phyloP scores from a whole-genome alignment of 306 rosid genomes.

The Canavalia gladiata region DNA sequence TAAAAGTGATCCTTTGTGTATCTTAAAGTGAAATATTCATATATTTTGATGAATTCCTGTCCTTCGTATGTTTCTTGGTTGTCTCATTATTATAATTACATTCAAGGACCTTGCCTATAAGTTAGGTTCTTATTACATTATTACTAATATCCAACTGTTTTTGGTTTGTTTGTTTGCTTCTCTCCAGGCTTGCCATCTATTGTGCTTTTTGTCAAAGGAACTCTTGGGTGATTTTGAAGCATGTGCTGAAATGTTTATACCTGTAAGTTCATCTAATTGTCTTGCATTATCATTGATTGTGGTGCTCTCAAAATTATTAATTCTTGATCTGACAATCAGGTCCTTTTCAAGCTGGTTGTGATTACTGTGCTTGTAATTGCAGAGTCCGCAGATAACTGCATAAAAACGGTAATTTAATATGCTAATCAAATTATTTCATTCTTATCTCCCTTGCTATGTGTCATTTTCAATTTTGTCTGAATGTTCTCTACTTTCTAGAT shows the following conservation, averaged over 20 bases:
- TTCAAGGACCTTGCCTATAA: constrained; percentile 37
- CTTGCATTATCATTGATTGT: constrained; percentile 40
- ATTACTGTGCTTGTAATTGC: constrained; percentile 99
- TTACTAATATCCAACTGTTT: constrained; percentile 30
- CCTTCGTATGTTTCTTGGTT: background rate
- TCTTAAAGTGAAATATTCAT: constrained; percentile 21
- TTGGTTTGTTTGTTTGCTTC: constrained; percentile 40
- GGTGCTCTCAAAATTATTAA: constrained; percentile 48
- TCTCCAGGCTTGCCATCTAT: constrained; percentile 89
- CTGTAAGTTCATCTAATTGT: constrained; percentile 69
- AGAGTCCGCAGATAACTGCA: constrained; percentile 98
- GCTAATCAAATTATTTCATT: constrained; percentile 14
- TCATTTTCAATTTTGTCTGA: constrained; percentile 23
- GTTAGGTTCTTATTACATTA: constrained; percentile 31
- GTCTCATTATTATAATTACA: constrained; percentile 43
- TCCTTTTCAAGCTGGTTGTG: constrained; percentile 99
- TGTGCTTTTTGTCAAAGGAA: constrained; percentile 96
- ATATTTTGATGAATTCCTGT: constrained; percentile 28
- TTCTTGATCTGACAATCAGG: constrained; percentile 72
- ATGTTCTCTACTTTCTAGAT: constrained; percentile 60
- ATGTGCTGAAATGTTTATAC: constrained; percentile 91
- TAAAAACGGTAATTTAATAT: constrained; percentile 82
- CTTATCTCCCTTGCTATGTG: constrained; percentile 27
- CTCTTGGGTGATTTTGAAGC: constrained; percentile 98
- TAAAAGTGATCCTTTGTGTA: constrained; percentile 37